These are phyloP conservation scores for Verruconis gallopava DNA, from an alignment of 2,329 filamentous ascomycete genomes.

Conservation along the genomic window DNA sequence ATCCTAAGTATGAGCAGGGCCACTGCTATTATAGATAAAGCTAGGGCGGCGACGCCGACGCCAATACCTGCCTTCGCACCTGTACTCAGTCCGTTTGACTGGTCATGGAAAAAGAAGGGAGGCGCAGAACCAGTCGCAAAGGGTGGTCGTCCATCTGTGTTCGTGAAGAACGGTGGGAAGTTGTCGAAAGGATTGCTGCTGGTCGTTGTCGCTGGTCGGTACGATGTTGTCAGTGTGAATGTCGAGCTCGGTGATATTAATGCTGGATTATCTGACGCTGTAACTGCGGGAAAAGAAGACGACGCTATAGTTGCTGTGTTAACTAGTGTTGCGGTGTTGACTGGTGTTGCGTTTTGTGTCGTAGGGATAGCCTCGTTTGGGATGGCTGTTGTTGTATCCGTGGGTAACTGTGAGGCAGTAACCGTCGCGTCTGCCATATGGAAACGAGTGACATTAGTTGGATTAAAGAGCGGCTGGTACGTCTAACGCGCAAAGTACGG, in stretches of 20 bases:
- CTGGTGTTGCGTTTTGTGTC: neutral
- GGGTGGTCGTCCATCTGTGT: neutral
- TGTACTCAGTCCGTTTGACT: neutral
- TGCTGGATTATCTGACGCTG: neutral
- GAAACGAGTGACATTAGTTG: neutral
- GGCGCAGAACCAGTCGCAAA: neutral
- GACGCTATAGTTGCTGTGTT: neutral
- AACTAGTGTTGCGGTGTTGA: neutral
- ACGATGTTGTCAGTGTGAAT: neutral
- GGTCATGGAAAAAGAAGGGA: neutral
- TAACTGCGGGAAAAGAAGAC: neutral
- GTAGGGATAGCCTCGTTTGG: neutral
- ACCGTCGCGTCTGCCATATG: neutral
- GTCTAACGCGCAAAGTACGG: no score
- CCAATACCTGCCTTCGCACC: neutral
- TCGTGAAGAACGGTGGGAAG: neutral
- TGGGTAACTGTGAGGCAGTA: neutral
- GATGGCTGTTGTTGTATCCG: neutral
- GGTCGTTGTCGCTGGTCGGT: neutral
- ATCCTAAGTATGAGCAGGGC: neutral
- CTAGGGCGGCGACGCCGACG: neutral
- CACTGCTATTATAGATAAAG: neutral
- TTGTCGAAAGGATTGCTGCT: neutral
- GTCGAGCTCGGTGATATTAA: neutral
- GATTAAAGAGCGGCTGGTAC: neutral